A percentile compares a stretch with the other conserved stretches of the same genome.
Conservation (phyloP, 179 eudicot genomes). For the Carnegiea gigantea region DNA sequence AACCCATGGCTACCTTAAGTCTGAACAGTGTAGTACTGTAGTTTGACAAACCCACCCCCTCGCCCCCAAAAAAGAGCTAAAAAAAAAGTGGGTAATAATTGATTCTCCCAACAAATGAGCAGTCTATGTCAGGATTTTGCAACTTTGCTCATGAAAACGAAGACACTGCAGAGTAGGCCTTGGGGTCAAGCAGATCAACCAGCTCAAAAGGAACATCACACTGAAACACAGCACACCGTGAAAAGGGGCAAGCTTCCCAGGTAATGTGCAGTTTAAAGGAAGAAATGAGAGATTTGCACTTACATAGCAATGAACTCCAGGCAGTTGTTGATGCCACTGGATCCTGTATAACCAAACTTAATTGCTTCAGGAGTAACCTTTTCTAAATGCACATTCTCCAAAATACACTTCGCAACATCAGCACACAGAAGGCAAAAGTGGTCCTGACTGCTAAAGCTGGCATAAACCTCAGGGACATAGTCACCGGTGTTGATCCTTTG, state of each 20-base stretch:
- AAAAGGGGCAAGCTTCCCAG: no score
- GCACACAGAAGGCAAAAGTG: constrained; percentile 41
- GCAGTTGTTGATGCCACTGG: constrained; percentile 39
- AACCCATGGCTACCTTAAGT: neutral
- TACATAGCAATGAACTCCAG: constrained; percentile 56
- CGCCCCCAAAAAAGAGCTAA: neutral
- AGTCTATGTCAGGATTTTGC: neutral
- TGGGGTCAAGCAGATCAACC: neutral
- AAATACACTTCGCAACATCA: constrained; percentile 41
- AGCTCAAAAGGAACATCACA: no score
- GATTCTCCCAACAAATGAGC: no score
- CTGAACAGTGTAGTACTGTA: no score
- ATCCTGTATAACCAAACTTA: constrained; percentile 32
- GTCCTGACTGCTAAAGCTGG: constrained; percentile 20
- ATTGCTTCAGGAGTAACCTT: constrained; percentile 39
- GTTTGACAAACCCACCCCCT: neutral
- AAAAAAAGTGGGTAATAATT: neutral
- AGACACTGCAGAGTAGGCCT: neutral
- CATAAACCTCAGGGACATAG: constrained; percentile 22
- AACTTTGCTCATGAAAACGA: neutral
- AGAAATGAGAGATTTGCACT: constrained; percentile 15
- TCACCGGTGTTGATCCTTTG: constrained; percentile 30
- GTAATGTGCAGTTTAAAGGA: no score
- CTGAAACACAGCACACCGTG: no score
- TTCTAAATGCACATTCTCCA: constrained; percentile 43